Evolutionary conservation across 1,284 basidiomycete genomes (phyloP).

Genomic region (Flammula alnicola): DNA sequence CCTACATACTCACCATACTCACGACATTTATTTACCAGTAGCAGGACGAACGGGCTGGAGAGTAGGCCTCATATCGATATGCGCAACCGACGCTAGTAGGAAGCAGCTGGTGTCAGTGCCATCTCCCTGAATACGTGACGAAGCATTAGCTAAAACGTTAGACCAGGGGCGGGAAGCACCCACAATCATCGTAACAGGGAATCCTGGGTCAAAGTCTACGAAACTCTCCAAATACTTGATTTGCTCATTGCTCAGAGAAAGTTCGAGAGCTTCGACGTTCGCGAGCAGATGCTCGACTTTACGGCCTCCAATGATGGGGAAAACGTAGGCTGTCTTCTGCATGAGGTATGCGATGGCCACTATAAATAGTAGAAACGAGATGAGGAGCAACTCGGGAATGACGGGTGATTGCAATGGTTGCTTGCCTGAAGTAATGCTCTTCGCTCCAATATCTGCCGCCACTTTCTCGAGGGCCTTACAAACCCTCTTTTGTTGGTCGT

Average conservation of each 20-base stretch:
- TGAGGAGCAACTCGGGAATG: not conserved
- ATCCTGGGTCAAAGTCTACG: slow-evolving; percentile 47
- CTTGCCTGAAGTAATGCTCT: slow-evolving; percentile 40
- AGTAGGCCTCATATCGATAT: too few relatives aligned
- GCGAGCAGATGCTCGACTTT: slow-evolving; percentile 53
- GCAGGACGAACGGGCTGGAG: too few relatives aligned
- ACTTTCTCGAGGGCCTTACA: slow-evolving; percentile 49
- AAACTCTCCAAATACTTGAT: slow-evolving; percentile 47
- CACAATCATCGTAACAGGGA: slow-evolving; percentile 45
- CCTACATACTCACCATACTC: too few relatives aligned
- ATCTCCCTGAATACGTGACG: not conserved
- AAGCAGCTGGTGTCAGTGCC: too few relatives aligned
- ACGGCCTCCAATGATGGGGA: slow-evolving; percentile 54
- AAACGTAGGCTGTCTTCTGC: slow-evolving; percentile 53
- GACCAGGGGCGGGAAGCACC: slow-evolving; percentile 20
- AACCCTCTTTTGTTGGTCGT: slow-evolving; percentile 42
- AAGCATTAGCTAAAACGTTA: not conserved
- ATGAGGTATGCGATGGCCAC: slow-evolving; percentile 55
- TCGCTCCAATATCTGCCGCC: slow-evolving; percentile 44
- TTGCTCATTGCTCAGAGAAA: slow-evolving; percentile 46
- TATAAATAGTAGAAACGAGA: slow-evolving; percentile 7
- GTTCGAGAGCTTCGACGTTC: slow-evolving; percentile 52
- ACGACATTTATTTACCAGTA: too few relatives aligned
- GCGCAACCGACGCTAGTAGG: too few relatives aligned
- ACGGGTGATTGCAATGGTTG: too few relatives aligned